Evolutionary conservation across 805 yeast genomes (phyloP), one percentile per base, ranked within the genome.

Genomic region (Tetrapisispora phaffii): DNA sequence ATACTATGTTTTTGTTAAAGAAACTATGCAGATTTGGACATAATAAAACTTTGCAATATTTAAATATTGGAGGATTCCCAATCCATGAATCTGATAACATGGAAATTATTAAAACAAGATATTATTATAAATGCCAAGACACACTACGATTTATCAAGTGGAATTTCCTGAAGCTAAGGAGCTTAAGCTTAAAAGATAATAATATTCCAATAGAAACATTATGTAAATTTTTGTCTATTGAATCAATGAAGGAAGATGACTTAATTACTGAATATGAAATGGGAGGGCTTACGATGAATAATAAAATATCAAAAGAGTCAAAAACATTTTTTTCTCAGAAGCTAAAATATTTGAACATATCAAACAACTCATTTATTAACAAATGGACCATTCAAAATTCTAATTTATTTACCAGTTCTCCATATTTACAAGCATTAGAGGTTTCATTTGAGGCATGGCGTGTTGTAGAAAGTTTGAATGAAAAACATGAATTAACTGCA

Each of bases 51-150:
- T 49, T 62, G 33, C 60, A 60, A 47, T 71, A 74, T 58, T 67
- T 83, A 36, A 81, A 82, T 53, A 59, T 83, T 33, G 80, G 82
- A 31, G 89, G 89, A 0, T 66, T 81, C 52, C 83, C 85, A 0
- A 70, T 80, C 16, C 72, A 69, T 44, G 59, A 57, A 41, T 44
- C 56, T 19, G 62, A 64, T 34, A 56, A 34, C 17, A 19, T 32
- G 13, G 19, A 44, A 4, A 67, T 47, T 44, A 50, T 26, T 34
- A 51, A 22, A 50, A 49, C 57, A 3, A 55, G 60, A 7, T 53
- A 55, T 45, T 62, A 57, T 36, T 56, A 59, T 34, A 59, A 57
- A 34, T 60, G 60, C 38, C 50, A 50, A 24, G 66, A 62, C 39
- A 63, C 68, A 10, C 49, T 69, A 26, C 56, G 60, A 38, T 59